phyloP scores from a whole-genome alignment of 805 yeast genomes.

The Sugiyamaella mastotermitis region DNA sequence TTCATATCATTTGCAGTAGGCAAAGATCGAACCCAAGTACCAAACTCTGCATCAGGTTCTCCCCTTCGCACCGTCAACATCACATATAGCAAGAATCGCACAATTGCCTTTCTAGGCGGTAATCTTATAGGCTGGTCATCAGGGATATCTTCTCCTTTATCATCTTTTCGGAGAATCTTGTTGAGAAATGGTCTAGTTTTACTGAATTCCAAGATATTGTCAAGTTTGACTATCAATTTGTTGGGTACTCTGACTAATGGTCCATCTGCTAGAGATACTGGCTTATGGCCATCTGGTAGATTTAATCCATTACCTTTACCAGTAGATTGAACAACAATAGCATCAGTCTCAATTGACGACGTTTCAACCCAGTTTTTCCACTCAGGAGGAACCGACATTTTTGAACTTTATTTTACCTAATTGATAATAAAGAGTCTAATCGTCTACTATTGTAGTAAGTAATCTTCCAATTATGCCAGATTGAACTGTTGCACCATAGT shows the following conservation, averaged over 20 bases:
- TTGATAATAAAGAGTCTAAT: no score
- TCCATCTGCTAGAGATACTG: no score
- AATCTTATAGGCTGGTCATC: slow-evolving; percentile 2
- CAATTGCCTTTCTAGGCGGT: slow-evolving; percentile 11
- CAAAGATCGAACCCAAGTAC: slow-evolving; percentile 22
- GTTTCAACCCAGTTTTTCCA: no score
- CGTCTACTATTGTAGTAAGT: no score
- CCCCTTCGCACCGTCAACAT: slow-evolving; percentile 15
- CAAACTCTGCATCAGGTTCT: slow-evolving; percentile 16
- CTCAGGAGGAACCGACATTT: no score
- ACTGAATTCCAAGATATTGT: slow-evolving; percentile 7
- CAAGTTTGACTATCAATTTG: slow-evolving; percentile 11
- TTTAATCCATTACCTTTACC: no score
- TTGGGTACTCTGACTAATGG: slow-evolving; percentile 11
- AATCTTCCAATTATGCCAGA: no score
- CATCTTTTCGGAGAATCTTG: slow-evolving; percentile 7
- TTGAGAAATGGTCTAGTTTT: slow-evolving; percentile 6
- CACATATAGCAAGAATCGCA: slow-evolving; percentile 15
- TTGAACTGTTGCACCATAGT: no score
- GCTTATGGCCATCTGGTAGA: no score
- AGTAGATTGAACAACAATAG: no score
- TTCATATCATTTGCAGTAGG: slow-evolving; percentile 25
- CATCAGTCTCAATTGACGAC: no score
- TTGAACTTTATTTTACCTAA: no score
- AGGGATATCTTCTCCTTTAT: slow-evolving; percentile 6